A percentile compares a stretch with the other conserved stretches of the same genome.
phyloP scores from a whole-genome alignment of 257 asterid species.

The Plantago major region DNA sequence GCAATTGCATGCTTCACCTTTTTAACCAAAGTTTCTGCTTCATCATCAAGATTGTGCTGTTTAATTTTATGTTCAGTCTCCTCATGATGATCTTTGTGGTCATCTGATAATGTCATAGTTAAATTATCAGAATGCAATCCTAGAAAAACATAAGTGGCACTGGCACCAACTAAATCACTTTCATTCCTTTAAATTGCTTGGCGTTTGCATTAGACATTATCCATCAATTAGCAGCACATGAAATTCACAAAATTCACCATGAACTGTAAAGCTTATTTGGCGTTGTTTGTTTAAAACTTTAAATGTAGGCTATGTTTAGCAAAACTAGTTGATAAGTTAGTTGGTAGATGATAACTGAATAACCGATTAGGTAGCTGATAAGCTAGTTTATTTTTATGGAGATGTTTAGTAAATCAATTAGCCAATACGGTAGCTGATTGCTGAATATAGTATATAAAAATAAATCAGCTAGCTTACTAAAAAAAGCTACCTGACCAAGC shows the following conservation, averaged over 20 bases:
- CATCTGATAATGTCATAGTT: conserved; percentile 45
- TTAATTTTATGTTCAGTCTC: conserved; percentile 56
- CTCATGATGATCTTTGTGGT: conserved; percentile 61
- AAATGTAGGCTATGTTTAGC: too few species aligned
- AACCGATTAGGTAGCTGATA: too few species aligned
- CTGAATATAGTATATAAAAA: too few species aligned
- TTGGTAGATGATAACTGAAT: too few species aligned
- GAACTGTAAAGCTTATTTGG: background rate
- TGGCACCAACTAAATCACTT: background rate
- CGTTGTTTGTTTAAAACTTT: too few species aligned
- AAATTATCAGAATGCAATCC: conserved; percentile 16
- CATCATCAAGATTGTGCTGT: conserved; percentile 69
- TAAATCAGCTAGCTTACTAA: too few species aligned
- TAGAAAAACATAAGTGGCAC: background rate
- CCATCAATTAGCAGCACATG: background rate
- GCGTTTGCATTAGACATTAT: conserved; percentile 10
- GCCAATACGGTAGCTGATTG: too few species aligned
- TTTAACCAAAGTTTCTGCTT: conserved; percentile 70
- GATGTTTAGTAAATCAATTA: too few species aligned
- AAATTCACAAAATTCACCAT: background rate
- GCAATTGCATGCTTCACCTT: conserved; percentile 87
- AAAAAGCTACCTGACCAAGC: too few species aligned
- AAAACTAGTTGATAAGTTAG: too few species aligned
- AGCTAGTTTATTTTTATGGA: too few species aligned
- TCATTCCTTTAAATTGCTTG: background rate